These are phyloP conservation scores for Candida rishiriensis DNA, from an alignment of 805 yeast genomes.

Conservation along the genomic window DNA sequence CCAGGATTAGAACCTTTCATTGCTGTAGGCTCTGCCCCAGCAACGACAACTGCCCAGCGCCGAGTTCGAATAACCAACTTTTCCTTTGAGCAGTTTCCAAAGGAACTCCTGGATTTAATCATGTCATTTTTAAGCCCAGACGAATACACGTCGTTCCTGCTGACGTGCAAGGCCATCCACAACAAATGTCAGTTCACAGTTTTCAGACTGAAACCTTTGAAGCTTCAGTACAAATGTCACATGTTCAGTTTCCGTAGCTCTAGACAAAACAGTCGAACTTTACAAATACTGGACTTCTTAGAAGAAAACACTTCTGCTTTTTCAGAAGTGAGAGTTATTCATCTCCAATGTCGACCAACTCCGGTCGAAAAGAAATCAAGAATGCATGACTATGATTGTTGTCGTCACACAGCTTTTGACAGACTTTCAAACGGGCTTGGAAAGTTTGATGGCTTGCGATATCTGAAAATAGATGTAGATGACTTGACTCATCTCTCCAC, in stretches of 20 bases:
- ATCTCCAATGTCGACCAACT: slow-evolving; percentile 2
- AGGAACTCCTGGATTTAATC: slow-evolving; percentile 22
- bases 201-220: slow-evolving; percentile 14
- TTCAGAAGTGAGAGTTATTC: slow-evolving; percentile 12
- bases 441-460: slow-evolving; percentile 6
- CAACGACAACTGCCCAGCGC: too few species aligned
- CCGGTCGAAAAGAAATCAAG: background rate
- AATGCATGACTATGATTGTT: background rate
- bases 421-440: background rate
- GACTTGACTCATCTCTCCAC: slow-evolving; percentile 5
- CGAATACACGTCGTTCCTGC: slow-evolving; percentile 16
- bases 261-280: background rate
- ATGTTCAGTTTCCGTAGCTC: background rate
- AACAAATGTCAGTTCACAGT: slow-evolving; percentile 15
- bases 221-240: slow-evolving; percentile 12
- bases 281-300: slow-evolving; percentile 7
- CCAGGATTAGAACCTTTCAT: too few species aligned
- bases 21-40: too few species aligned
- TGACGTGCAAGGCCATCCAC: slow-evolving; percentile 16
- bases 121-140: slow-evolving; percentile 7
- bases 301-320: slow-evolving; percentile 9
- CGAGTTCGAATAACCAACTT: background rate
- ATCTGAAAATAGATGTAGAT: slow-evolving; percentile 13
- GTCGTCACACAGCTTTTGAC: too few species aligned
- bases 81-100: slow-evolving; percentile 15